Conservation (phyloP, 108 stramenopile species). For the Seminavis robusta region DNA sequence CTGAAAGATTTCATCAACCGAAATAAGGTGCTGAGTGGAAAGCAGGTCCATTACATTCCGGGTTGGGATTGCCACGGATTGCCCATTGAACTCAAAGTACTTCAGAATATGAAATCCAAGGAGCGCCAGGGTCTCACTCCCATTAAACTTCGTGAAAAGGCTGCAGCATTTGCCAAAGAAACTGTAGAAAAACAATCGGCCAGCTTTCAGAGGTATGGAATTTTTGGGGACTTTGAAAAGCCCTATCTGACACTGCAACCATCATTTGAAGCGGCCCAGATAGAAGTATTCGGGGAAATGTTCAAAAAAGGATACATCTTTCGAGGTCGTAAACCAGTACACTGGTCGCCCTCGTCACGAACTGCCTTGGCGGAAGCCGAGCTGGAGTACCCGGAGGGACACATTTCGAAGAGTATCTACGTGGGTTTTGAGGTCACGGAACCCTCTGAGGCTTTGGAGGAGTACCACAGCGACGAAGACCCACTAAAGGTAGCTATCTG, state of each 20-base stretch:
- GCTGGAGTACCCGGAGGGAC: slow-evolving; percentile 95
- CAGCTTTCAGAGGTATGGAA: slow-evolving; percentile 92
- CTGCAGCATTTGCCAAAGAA: slow-evolving; percentile 87
- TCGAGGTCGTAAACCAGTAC: slow-evolving; percentile 96
- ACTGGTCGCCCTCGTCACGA: slow-evolving; percentile 95
- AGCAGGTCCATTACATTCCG: slow-evolving; percentile 95
- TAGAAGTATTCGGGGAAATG: slow-evolving; percentile 96
- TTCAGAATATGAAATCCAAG: slow-evolving; percentile 88
- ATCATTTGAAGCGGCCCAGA: slow-evolving; percentile 95
- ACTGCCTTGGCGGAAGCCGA: slow-evolving; percentile 99
- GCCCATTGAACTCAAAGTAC: slow-evolving; percentile 98
- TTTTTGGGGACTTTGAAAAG: slow-evolving; percentile 95
- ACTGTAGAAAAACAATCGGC: slow-evolving; percentile 88
- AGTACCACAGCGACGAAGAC: slow-evolving; percentile 37
- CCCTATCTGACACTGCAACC: slow-evolving; percentile 96
- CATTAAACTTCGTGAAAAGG: slow-evolving; percentile 83
- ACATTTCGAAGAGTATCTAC: slow-evolving; percentile 90
- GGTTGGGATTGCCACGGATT: slow-evolving; percentile 99
- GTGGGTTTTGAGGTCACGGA: slow-evolving; percentile 81
- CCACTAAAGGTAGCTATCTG: slow-evolving; percentile 85
- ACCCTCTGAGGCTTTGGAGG: slow-evolving; percentile 57
- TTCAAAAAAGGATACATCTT: slow-evolving; percentile 94
- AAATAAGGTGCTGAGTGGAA: slow-evolving; percentile 88
- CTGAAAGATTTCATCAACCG: slow-evolving; percentile 99
- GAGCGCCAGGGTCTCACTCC: slow-evolving; percentile 81